Base-by-base conservation (phyloP, 495 filamentous ascomycete species). In the Parathielavia hyrcaniae region DNA sequence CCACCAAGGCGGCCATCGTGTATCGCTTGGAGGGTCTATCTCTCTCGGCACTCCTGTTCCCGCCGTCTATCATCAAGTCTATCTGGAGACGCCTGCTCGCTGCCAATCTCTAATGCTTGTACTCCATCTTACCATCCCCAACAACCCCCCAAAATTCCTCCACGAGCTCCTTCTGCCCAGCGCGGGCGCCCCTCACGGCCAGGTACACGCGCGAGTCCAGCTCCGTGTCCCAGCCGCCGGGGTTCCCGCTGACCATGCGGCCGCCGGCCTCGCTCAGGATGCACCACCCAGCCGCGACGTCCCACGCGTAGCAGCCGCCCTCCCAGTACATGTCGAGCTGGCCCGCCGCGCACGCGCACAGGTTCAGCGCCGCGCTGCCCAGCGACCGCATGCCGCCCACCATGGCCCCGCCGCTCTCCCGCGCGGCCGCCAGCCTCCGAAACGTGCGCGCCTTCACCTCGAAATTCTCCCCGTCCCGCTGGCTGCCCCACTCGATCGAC, bases 221-320 rank as follows among this genome's bases (percentile, higher is more conserved):
- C 53, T 67, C 71, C 6, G 85, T 76, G 39, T 87, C 76, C 91
- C 89, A 93, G 59, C 79, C 79, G 4, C 87, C 90, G 0, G 84
- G 83, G 67, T 91, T 95, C 5, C 85, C 88, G 66, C 85, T 81
- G 4, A 81, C 89, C 69, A 96, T 83, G 39, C 84, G 78, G 1
- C 91, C 91, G 0, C 91, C 92, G 0, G 90, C 88, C 72, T 97
- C 92, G 20, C 74, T 76, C 17, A 97, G 73, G 62, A 97, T 88
- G 34, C 91, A 85, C 92, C 91, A 96, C 0, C 84, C 92, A 9
- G 92, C 91, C 62, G 86, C 87, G 13, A 96, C 90, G 74, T 97
- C 91, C 91, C 91, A 96, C 30, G 88, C 89, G 86, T 89, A 96
- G 69, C 88, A 92, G 9, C 92, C 91, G 14, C 88, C 90, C 66